Base-by-base conservation (phyloP, 2,329 filamentous ascomycete species). In the Aspergillus felis region DNA sequence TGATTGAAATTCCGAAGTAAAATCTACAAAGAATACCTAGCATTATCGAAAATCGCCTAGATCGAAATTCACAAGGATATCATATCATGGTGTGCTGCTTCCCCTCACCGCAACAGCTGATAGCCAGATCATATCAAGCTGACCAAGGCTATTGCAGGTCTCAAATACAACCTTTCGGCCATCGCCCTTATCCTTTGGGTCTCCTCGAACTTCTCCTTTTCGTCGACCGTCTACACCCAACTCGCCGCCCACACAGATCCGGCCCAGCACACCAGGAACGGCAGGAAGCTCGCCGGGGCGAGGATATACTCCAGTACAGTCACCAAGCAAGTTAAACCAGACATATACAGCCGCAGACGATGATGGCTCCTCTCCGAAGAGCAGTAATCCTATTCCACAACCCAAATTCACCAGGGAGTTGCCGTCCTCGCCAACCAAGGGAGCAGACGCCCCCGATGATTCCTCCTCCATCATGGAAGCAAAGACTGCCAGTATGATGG, bases 121-220 rank as follows among this genome's bases (percentile, higher is more conserved):
- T 44, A 17, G 22, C 28, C 17, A n/a, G 38, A 29, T 20, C 22
- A 56, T 35, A 22, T 17, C 28, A 20, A 38, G 6, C 4, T 9
- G 22, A 32, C 17, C n/a, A 51, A 28, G 22, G 20, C 9, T 1
- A 50, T 7, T 25, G 50, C 61, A 74, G 71, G 70, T 71, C 54
- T 85, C 81, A 79, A 71, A 82, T 79, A 72, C 80, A 77, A 78
- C 83, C 57, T 90, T 88, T 74, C 90, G 89, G 72, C 87, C 87
- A 14, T 90, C 87, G 25, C 87, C 87, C 55, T 76, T 90, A 59
- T 87, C 87, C 59, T 90, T 88, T 75, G 86, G 86, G 63, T 87
- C 88, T 50, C 83, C 85, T 64, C 85, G 89, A 71, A 81, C 83
- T 25, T 90, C 88, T 9, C 87, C 88, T 2, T 88, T 90, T 56